phyloP scores from a whole-genome alignment of 1,139 yeast genomes.

The Taphrina wiesneri region DNA sequence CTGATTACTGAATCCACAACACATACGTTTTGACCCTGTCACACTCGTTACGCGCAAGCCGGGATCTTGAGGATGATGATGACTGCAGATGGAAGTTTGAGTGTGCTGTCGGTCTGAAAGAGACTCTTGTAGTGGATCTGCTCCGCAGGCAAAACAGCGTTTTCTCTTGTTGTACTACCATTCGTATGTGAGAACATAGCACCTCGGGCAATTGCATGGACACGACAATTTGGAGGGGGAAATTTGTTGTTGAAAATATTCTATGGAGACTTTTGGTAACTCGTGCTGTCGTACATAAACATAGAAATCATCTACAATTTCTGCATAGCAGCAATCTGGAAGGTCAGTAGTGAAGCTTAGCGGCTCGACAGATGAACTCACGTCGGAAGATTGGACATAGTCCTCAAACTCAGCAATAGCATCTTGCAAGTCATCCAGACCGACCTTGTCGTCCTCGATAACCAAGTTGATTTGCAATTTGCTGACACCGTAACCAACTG shows the following conservation, averaged over 20 bases:
- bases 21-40: too few species aligned
- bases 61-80: too few species aligned
- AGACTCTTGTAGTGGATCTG: too few species aligned
- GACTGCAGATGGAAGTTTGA: too few species aligned
- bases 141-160: too few species aligned
- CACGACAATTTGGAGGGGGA: too few species aligned
- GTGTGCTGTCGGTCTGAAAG: too few species aligned
- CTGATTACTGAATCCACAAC: too few species aligned
- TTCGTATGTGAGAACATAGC: too few species aligned
- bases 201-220: too few species aligned
- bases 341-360: not conserved
- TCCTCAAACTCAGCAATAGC: slow-evolving; percentile 85
- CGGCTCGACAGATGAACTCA: not conserved
- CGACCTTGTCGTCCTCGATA: slow-evolving; percentile 94
- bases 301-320: slow-evolving; percentile 11
- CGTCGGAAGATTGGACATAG: slow-evolving; percentile 69
- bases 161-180: too few species aligned
- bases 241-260: not conserved
- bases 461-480: slow-evolving; percentile 98
- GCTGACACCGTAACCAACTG: slow-evolving; percentile 99
- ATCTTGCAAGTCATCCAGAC: slow-evolving; percentile 84
- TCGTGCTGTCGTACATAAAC: slow-evolving; percentile 2
- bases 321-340: slow-evolving; percentile 34
- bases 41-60: too few species aligned
- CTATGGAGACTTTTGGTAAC: not conserved